Evolutionary conservation across 257 asterid species (phyloP).

Genomic region (Salvia splendens): DNA sequence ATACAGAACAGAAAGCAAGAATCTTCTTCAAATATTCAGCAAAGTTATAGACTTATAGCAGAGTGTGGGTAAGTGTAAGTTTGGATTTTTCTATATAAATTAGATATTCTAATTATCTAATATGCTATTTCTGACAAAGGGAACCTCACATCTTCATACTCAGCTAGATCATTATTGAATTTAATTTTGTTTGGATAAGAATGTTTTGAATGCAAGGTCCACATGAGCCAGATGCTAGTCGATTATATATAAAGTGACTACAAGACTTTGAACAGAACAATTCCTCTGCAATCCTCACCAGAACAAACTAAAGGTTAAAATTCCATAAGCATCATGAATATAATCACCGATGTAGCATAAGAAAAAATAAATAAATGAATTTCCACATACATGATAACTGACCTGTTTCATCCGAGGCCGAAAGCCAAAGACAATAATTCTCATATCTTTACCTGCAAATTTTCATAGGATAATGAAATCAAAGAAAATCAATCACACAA

Average conservation of each 20-base stretch:
- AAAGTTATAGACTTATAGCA: background rate
- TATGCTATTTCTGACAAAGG: background rate
- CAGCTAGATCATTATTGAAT: background rate
- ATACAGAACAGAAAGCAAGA: background rate
- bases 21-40: background rate
- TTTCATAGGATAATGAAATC: conserved; percentile 24
- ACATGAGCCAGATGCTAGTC: background rate
- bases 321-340: conserved; percentile 21
- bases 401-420: conserved; percentile 96
- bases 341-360: conserved; percentile 15
- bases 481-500: conserved; percentile 19
- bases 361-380: conserved; percentile 26
- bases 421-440: conserved; percentile 89
- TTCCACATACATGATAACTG: conserved; percentile 35
- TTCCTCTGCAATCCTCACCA: conserved; percentile 13
- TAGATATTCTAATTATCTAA: too few relatives aligned
- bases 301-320: conserved; percentile 7
- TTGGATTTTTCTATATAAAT: background rate
- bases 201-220: background rate
- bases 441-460: conserved; percentile 91
- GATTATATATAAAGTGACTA: conserved; percentile 7
- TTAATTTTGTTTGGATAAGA: background rate
- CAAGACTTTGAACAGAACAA: background rate
- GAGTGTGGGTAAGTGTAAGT: background rate
- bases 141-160: background rate